A percentile compares a stretch with the other conserved stretches of the same genome.
Evolutionary conservation across 2,329 filamentous ascomycete genomes (phyloP).

Genomic region (Elsinoe ampelina): DNA sequence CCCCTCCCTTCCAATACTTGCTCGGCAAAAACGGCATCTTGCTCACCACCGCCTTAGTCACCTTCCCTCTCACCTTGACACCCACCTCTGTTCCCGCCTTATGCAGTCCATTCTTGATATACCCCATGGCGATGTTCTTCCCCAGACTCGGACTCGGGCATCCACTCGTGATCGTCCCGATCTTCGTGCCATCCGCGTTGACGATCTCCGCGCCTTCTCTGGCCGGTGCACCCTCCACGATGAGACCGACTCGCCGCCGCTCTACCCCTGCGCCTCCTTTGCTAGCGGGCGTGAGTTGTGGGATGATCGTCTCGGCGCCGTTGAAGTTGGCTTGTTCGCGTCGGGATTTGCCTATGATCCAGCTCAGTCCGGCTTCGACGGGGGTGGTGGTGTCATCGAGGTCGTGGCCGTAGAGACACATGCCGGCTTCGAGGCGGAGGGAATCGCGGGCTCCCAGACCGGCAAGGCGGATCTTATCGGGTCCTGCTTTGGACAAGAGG

Average conservation of each 20-base stretch:
- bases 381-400: conserved; percentile 70
- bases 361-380: conserved; percentile 57
- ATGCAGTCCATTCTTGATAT: conserved; percentile 70
- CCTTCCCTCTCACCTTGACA: conserved; percentile 67
- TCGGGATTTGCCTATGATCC: conserved; percentile 78
- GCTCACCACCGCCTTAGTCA: conserved; percentile 62
- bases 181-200: conserved; percentile 50
- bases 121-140: conserved; percentile 94
- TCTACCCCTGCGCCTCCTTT: conserved; percentile 62
- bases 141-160: conserved; percentile 78
- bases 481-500: conserved; percentile 51
- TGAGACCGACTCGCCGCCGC: conserved; percentile 68
- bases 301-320: conserved; percentile 66
- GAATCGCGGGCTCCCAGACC: conserved; percentile 88
- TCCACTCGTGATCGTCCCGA: conserved; percentile 80
- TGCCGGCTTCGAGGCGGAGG: conserved; percentile 86
- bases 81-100: conserved; percentile 75
- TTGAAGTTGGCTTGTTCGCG: conserved; percentile 64
- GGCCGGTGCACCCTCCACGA: conserved; percentile 78
- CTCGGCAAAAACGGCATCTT: conserved; percentile 84
- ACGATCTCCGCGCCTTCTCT: conserved; percentile 80
- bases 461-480: conserved; percentile 64
- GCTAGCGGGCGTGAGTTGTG: conserved; percentile 63
- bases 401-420: conserved; percentile 99
- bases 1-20: conserved; percentile 57